A percentile compares a stretch with the other conserved stretches of the same genome.
Evolutionary conservation across 2,329 filamentous ascomycete species (phyloP).

Genomic region (Trichoderma semiorbis): DNA sequence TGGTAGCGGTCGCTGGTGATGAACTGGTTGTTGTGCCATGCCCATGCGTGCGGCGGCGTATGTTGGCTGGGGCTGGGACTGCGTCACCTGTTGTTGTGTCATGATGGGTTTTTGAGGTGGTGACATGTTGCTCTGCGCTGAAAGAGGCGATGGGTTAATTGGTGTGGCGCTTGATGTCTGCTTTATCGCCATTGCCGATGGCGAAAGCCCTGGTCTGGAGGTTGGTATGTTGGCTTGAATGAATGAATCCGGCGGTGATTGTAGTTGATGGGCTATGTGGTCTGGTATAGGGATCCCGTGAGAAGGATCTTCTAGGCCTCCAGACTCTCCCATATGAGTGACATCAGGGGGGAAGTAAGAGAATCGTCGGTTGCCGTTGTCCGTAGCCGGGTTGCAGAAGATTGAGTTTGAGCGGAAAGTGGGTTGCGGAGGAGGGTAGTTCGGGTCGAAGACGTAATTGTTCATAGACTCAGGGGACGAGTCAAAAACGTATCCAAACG

Average conservation of each 20-base stretch:
- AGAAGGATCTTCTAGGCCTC: conserved; percentile 33
- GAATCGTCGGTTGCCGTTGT: conserved; percentile 54
- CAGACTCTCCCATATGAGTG: conserved; percentile 32
- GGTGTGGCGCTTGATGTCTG: conserved; percentile 29
- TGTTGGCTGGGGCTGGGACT: conserved; percentile 21
- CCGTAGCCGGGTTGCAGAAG: conserved; percentile 56
- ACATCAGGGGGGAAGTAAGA: conserved; percentile 63
- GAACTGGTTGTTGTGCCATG: conserved; percentile 27
- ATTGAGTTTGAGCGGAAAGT: conserved; percentile 65
- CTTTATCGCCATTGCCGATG: conserved; percentile 35
- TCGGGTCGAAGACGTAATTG: conserved; percentile 42
- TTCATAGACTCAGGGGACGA: conserved; percentile 53
- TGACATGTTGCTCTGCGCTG: conserved; percentile 32
- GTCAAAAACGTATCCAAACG: conserved; percentile 59
- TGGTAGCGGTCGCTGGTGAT: conserved; percentile 43
- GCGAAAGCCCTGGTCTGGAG: conserved; percentile 36
- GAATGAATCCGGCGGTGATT: conserved; percentile 45
- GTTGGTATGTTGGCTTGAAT: conserved; percentile 29
- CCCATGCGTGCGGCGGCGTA: conserved; percentile 41
- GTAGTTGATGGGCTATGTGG: conserved; percentile 35
- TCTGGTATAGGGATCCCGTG: conserved; percentile 31
- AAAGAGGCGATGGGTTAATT: conserved; percentile 27
- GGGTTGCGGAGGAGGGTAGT: conserved; percentile 44
- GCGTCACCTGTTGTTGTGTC: conserved; percentile 16
- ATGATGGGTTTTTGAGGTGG: conserved; percentile 29